Evolutionary conservation across 305 asterid species (phyloP).

Genomic region (Striga hermonthica): DNA sequence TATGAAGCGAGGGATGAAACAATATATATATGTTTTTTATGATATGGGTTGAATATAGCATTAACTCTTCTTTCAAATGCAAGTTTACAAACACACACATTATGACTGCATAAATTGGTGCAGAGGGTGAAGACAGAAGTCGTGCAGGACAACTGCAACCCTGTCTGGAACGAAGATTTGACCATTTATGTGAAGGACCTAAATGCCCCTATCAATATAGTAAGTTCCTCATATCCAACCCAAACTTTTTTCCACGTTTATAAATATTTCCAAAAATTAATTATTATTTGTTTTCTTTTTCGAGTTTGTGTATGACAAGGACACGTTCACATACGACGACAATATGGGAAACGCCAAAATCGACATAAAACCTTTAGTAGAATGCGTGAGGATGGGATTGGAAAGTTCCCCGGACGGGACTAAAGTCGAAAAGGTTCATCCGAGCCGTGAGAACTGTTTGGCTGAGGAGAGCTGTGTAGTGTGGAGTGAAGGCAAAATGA

Average conservation of each 20-base stretch:
- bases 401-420: slow-evolving; percentile 44
- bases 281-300: not conserved
- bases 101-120: slow-evolving; percentile 1
- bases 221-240: slow-evolving; percentile 25
- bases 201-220: slow-evolving; percentile 51
- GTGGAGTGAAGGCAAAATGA: slow-evolving; percentile 48
- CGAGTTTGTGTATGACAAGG: slow-evolving; percentile 66
- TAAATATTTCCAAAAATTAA: too few species aligned
- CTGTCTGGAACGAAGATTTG: slow-evolving; percentile 69
- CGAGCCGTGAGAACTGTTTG: slow-evolving; percentile 42
- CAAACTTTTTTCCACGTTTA: too few species aligned
- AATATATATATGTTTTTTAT: too few species aligned
- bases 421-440: slow-evolving; percentile 41
- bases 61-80: too few species aligned
- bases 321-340: slow-evolving; percentile 61
- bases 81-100: not conserved
- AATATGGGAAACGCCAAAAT: slow-evolving; percentile 59
- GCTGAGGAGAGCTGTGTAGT: slow-evolving; percentile 44
- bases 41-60: too few species aligned
- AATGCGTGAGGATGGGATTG: slow-evolving; percentile 46
- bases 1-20: too few species aligned
- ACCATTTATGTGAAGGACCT: slow-evolving; percentile 53
- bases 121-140: slow-evolving; percentile 68
- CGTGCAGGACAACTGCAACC: slow-evolving; percentile 55
- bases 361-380: slow-evolving; percentile 49